Base-by-base conservation (phyloP, 148 eudicot genomes). In the Nepenthes mirabilis region DNA sequence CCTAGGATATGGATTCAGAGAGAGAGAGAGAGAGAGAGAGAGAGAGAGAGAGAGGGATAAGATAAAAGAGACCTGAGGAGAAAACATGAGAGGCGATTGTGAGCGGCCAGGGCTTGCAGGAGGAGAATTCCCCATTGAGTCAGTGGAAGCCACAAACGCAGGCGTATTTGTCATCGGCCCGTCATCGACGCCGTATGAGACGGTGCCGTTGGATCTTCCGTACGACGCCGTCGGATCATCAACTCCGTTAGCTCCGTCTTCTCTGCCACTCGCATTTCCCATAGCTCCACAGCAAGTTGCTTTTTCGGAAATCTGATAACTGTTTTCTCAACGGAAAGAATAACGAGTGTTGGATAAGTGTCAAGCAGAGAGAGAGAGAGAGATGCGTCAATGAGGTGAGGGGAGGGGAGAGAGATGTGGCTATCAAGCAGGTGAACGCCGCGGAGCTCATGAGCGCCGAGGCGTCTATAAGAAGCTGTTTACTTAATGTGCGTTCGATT, bases 231-330 rank as follows among this genome's bases (percentile, higher is more conserved):
- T 4, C 2, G 57, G 37, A 43, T 65, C 73, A 8, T 11, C 65
- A 11, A 60, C 70, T 61, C 63, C 72, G 33, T 70, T 56, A 5
- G 55, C 60, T 1, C 56, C 79, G 9, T 77, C 86, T 72, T 72
- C 87, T 65, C 74, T 77, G 13, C 80, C 87, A 65, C 65, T 82
- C 9, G 79, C 79, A 69, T 83, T 83, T 10, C 88, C 88, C 88
- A 83, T 82, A 36, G 14, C 70, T 14, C 14, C 11, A n/a, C 52
- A 34, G 40, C 36, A 33, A 47, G 33, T 3, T 40, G 45, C 45
- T 40, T 40, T 8, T 1, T 50, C 2, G 2, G 53, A 50, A 5
- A 6, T 50, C 53, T 50, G 53, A 8, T 12, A 8, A 40, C 9
- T 23, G 23, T 23, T 23, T 23, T 23, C 23, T 23, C 23, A 23